Base-by-base conservation (phyloP, 2,329 filamentous ascomycete species). In the Apiospora kogelbergensis region DNA sequence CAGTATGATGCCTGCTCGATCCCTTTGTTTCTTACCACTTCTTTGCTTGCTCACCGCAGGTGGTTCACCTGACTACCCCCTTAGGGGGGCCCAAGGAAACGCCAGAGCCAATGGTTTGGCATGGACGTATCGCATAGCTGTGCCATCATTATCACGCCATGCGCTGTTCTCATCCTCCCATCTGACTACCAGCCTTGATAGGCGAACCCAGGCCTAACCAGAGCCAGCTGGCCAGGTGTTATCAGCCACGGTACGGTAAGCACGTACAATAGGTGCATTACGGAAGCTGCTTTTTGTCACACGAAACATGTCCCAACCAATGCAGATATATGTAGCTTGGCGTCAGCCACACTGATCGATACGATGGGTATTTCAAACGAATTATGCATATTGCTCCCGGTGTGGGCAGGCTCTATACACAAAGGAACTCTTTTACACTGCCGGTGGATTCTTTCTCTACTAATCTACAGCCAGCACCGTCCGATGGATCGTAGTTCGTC, bases 401-500 rank as follows among this genome's bases (percentile, higher is more conserved):
- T n/a, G 26, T 37, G 53, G 26, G 53, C 20, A 37, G 30, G 26
- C 53, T 60, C 53, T 60, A 60, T 60, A 60, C 53, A 60, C 53
- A 60, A 37, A 60, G 30, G 20, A 37, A 60, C 53, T 60, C 30
- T 37, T 60, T 33, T 60, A 60, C 53, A 60, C 53, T 60, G 53
- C 53, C 53, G 53, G n/a, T 60, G 26, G 30, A 37, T 60, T 37
- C 26, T 60, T 60, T 37, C 53, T 44, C 37, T 65, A 65, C 63
- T 65, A 65, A 65, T 65, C 63, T 65, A 65, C 63, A 65, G 63
- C 41, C 41, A 40, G 53, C 53, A 42, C 17, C 63, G n/a, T 42
- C 41, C 42, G 42, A 37, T 46, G 40, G 17, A 30, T 66, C 42
- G 17, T 45, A 42, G 24, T 45, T 65, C 63, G 6, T 4, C 30